Percentiles rank a stretch among this genome's conserved stretches.
Evolutionary conservation across 139 green algal species (phyloP).

Genomic region (Picochlorum sp.): DNA sequence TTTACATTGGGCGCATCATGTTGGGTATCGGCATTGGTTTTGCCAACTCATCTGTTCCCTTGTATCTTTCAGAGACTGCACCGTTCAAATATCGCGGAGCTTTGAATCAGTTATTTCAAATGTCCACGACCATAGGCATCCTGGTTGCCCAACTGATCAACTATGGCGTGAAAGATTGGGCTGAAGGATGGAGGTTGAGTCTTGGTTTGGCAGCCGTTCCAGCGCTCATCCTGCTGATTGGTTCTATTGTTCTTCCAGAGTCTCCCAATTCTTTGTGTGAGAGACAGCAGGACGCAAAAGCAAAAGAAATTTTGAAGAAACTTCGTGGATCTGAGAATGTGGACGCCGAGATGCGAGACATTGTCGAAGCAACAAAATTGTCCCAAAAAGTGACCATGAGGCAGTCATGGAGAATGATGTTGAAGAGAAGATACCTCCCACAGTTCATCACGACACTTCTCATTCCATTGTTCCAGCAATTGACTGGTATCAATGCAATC

Average conservation of each 20-base stretch:
- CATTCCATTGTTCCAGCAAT: slow-evolving; percentile 54
- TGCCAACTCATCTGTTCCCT: slow-evolving; percentile 30
- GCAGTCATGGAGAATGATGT: no score
- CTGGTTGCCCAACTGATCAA: slow-evolving; percentile 32
- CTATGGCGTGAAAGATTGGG: slow-evolving; percentile 19
- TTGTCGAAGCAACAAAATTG: slow-evolving; percentile 7
- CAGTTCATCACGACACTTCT: slow-evolving; percentile 40
- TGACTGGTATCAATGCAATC: slow-evolving; percentile 54
- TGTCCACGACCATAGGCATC: slow-evolving; percentile 32
- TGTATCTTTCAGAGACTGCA: slow-evolving; percentile 24
- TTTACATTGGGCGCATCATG: slow-evolving; percentile 58
- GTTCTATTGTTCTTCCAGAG: slow-evolving; percentile 55
- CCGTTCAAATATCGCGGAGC: slow-evolving; percentile 19
- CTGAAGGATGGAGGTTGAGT: slow-evolving; percentile 23
- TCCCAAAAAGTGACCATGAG: no score
- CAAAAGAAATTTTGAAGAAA: background rate
- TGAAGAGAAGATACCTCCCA: slow-evolving; percentile 31
- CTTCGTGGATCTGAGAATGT: background rate
- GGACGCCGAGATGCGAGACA: slow-evolving; percentile 33
- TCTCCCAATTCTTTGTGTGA: slow-evolving; percentile 67
- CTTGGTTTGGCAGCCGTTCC: slow-evolving; percentile 24
- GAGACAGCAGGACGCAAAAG: slow-evolving; percentile 29
- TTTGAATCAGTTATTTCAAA: slow-evolving; percentile 33
- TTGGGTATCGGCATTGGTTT: slow-evolving; percentile 69
- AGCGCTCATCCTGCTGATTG: slow-evolving; percentile 23